A percentile compares a stretch with the other conserved stretches of the same genome.
These are phyloP conservation scores for Mrakia blollopis DNA, from an alignment of 768 basidiomycete species.

Conservation along the genomic window DNA sequence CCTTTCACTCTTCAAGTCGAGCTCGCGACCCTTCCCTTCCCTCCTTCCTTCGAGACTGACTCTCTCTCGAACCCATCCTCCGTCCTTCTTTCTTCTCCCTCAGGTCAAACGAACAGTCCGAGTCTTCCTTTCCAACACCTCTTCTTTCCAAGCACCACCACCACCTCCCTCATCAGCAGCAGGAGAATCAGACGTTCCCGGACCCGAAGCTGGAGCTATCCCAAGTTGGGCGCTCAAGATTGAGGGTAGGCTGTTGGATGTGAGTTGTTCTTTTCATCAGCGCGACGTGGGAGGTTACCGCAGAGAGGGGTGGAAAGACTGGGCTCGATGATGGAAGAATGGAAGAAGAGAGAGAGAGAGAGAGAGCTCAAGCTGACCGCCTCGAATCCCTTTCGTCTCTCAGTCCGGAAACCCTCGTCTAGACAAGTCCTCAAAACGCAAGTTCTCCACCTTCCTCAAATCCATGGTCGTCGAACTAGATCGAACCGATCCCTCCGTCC, in stretches of 20 bases:
- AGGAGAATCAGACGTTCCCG: not conserved
- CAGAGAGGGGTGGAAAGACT: not conserved
- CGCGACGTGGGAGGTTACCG: not conserved
- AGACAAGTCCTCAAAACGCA: conserved; percentile 51
- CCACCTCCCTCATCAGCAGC: not conserved
- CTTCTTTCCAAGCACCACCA: conserved; percentile 47
- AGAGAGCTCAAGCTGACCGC: not conserved
- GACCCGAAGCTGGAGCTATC: not conserved
- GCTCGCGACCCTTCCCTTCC: not conserved
- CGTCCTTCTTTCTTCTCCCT: no score
- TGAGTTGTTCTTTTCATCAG: conserved; percentile 33
- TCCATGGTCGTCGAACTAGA: conserved; percentile 81
- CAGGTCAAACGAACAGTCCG: conserved; percentile 78
- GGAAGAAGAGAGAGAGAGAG: not conserved
- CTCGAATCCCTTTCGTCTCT: not conserved
- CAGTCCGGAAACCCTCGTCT: conserved; percentile 42
- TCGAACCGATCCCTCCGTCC: conserved; percentile 65
- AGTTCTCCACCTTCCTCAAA: conserved; percentile 81
- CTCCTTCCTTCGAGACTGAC: not conserved
- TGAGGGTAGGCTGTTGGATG: conserved; percentile 71
- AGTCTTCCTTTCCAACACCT: conserved; percentile 81
- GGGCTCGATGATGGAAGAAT: no score
- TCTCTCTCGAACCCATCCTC: not conserved
- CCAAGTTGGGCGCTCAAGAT: conserved; percentile 84
- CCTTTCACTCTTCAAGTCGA: not conserved